Evolutionary conservation across 1,284 basidiomycete genomes (phyloP).

Genomic region (Microbotryum violaceum): DNA sequence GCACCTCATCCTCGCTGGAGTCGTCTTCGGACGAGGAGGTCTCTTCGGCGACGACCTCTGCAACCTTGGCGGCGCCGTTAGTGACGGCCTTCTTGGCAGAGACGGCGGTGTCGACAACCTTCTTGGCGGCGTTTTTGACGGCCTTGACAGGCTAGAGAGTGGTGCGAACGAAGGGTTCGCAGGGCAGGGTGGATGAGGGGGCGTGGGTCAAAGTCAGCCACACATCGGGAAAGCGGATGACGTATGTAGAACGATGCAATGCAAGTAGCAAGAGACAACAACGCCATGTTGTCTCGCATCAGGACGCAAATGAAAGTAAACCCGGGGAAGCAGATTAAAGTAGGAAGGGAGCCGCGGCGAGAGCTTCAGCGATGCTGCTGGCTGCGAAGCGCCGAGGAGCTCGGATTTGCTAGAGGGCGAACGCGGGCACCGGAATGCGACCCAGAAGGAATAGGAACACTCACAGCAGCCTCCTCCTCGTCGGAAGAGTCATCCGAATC

Average conservation of each 20-base stretch:
- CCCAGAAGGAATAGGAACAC: not conserved
- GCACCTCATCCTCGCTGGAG: slow-evolving; percentile 23
- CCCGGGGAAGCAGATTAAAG: not conserved
- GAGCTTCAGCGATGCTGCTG: no score
- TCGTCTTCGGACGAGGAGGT: slow-evolving; percentile 26
- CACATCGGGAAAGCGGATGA: no score
- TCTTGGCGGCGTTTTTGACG: slow-evolving; percentile 21
- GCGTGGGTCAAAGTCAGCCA: not conserved
- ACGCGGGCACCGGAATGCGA: no score
- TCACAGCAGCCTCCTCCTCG: not conserved
- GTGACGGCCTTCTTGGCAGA: slow-evolving; percentile 3
- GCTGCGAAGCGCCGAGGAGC: no score
- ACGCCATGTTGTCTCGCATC: not conserved
- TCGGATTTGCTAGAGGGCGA: no score
- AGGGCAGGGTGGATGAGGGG: no score
- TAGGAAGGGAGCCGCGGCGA: no score
- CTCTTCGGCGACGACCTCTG: slow-evolving; percentile 10
- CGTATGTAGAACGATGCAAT: no score
- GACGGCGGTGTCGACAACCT: slow-evolving; percentile 11
- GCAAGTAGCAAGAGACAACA: not conserved
- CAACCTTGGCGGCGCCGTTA: slow-evolving; percentile 13
- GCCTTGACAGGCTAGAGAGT: slow-evolving; percentile 25
- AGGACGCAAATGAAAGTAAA: not conserved
- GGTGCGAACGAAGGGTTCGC: not conserved
- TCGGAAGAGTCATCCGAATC: slow-evolving; percentile 5